Base-by-base conservation (phyloP, 148 eudicot genomes). In the Limonium bicolor region DNA sequence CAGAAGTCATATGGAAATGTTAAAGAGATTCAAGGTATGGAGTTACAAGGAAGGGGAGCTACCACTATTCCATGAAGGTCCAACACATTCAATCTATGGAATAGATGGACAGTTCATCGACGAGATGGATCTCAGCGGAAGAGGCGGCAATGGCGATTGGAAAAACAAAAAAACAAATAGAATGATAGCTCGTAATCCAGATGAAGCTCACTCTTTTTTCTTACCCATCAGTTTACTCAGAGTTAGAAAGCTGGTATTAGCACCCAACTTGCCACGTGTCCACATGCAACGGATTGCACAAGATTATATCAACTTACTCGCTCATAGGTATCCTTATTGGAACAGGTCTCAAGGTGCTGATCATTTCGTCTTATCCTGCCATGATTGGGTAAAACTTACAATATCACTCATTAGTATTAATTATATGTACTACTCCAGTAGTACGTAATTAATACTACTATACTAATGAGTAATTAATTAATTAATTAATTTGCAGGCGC, bases 361-460 rank as follows among this genome's bases (percentile, higher is more conserved):
- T n/a, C 86, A 82, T 56, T 82, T 82, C 58, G 55, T 68, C 26
- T 39, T 69, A 54, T 58, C 71, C 29, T 77, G 82, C 54, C 93
- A 81, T 59, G 93, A 81, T 51, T 81, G 93, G 92, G 92, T 81
- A 74, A 1, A n/a, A n/a, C n/a, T n/a, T n/a, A n/a, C n/a, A n/a
- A n/a, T n/a, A n/a, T n/a, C n/a, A n/a, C n/a, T n/a, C n/a, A n/a
- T n/a, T n/a, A n/a, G n/a, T n/a, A n/a, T n/a, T n/a, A n/a, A n/a
- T n/a, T n/a, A n/a, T n/a, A n/a, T n/a, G n/a, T n/a, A n/a, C 51
- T 63, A 62, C 63, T 47, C 55, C 50, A 40, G 60, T 55, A 62
- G 64, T 29, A 55, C 28, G 18, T 8, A 27, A 6, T 55, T 17
- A 7, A 12, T 6, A 2, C 30, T 27, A 41, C n/a, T n/a, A n/a